phyloP scores from a whole-genome alignment of 164 flowering plant species.

The Platanus orientalis region DNA sequence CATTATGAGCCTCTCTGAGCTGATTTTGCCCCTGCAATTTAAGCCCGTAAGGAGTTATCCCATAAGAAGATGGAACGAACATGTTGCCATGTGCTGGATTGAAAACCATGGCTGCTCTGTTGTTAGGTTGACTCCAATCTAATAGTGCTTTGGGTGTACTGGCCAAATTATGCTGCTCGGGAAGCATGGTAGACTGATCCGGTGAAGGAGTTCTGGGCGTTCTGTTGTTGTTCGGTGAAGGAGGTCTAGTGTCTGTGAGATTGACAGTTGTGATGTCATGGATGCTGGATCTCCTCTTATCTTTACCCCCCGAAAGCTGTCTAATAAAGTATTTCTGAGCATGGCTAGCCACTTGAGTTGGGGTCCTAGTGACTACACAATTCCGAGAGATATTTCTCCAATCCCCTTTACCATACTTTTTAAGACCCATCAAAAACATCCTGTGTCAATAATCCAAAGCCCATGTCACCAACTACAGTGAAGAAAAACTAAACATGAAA shows the following conservation, averaged over 20 bases:
- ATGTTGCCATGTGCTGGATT: slow-evolving; percentile 24
- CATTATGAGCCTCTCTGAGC: slow-evolving; percentile 26
- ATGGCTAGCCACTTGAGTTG: slow-evolving; percentile 86
- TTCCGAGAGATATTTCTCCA: slow-evolving; percentile 82
- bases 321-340: slow-evolving; percentile 77
- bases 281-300: slow-evolving; percentile 73
- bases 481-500: background rate
- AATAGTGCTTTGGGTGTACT: slow-evolving; percentile 16
- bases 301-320: slow-evolving; percentile 66
- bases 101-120: slow-evolving; percentile 27
- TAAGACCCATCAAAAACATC: slow-evolving; percentile 68
- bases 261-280: slow-evolving; percentile 73
- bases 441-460: slow-evolving; percentile 31
- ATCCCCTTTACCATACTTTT: slow-evolving; percentile 80
- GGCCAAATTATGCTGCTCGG: slow-evolving; percentile 21
- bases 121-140: slow-evolving; percentile 26
- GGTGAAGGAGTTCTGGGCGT: slow-evolving; percentile 31
- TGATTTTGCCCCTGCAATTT: slow-evolving; percentile 36
- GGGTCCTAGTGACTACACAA: slow-evolving; percentile 63
- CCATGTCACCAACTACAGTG: slow-evolving; percentile 4
- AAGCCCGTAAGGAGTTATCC: slow-evolving; percentile 32
- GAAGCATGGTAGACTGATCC: slow-evolving; percentile 26
- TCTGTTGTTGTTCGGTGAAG: slow-evolving; percentile 36
- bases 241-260: slow-evolving; percentile 36
- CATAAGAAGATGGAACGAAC: slow-evolving; percentile 31